Evolutionary conservation across 1,284 basidiomycete species (phyloP).

Genomic region (Sporisorium exsertum): DNA sequence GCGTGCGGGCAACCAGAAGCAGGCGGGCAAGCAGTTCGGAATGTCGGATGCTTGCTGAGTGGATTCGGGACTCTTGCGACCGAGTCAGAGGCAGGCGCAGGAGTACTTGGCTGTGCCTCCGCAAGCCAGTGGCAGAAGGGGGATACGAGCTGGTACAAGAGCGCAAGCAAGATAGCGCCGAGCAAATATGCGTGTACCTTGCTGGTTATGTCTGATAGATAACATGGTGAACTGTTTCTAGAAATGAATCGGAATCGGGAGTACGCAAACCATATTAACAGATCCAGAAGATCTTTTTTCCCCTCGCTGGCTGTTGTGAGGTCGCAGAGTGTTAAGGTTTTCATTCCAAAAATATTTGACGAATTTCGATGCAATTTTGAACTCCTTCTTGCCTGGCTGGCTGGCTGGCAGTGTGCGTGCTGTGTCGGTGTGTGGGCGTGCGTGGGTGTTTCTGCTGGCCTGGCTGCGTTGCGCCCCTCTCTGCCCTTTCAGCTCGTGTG

Average conservation of each 20-base stretch:
- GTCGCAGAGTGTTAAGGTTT: background rate
- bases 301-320: background rate
- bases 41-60: background rate
- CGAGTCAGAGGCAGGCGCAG: conserved; percentile 14
- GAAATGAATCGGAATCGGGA: too few relatives aligned
- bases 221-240: too few relatives aligned
- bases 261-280: too few relatives aligned
- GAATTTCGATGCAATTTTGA: conserved; percentile 7
- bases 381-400: conserved; percentile 1
- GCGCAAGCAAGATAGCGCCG: background rate
- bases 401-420: background rate
- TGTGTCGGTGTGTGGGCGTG: too few relatives aligned
- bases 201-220: conserved; percentile 29
- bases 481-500: background rate
- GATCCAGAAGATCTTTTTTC: background rate
- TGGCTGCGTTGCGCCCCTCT: conserved; percentile 36
- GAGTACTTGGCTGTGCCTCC: too few relatives aligned
- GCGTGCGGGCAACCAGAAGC: background rate
- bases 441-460: background rate
- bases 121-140: too few relatives aligned
- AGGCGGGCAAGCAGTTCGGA: background rate
- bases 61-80: background rate
- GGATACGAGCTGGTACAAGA: background rate
- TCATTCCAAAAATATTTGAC: background rate
- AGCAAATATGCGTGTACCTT: conserved; percentile 31